A percentile compares a stretch with the other conserved stretches of the same genome.
Evolutionary conservation across 108 stramenopile species (phyloP).

Genomic region (Mediolabrus comicus): DNA sequence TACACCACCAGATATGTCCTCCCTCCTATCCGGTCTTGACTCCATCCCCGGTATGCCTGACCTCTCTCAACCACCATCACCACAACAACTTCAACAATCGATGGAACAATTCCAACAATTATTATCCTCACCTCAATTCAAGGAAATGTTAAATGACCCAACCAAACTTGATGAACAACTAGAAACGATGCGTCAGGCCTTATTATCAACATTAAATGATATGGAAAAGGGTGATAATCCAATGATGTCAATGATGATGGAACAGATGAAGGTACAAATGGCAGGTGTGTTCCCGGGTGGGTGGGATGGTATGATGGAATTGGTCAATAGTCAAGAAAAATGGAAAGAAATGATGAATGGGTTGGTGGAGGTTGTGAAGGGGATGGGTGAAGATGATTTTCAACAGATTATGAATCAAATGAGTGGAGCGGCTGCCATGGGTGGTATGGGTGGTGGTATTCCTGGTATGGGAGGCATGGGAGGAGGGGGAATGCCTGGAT

Average conservation of each 20-base stretch:
- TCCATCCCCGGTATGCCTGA: slow-evolving; percentile 25
- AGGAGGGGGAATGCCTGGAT: not conserved
- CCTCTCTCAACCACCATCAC: slow-evolving; percentile 30
- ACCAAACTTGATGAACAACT: slow-evolving; percentile 32
- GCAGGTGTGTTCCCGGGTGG: slow-evolving; percentile 30
- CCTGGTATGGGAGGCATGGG: slow-evolving; percentile 15
- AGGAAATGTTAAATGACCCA: slow-evolving; percentile 38
- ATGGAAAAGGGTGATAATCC: slow-evolving; percentile 47
- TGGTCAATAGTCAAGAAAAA: slow-evolving; percentile 30
- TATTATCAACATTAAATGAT: slow-evolving; percentile 22
- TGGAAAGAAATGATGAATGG: slow-evolving; percentile 39
- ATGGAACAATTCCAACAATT: slow-evolving; percentile 39
- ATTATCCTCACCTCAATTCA: slow-evolving; percentile 37
- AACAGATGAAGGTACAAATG: slow-evolving; percentile 39
- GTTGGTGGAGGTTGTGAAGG: slow-evolving; percentile 35
- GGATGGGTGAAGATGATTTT: slow-evolving; percentile 44
- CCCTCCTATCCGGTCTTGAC: slow-evolving; percentile 29
- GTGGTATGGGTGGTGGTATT: slow-evolving; percentile 16
- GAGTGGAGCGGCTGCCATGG: slow-evolving; percentile 19
- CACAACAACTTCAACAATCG: slow-evolving; percentile 43
- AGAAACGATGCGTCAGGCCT: slow-evolving; percentile 20
- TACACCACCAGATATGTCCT: not conserved
- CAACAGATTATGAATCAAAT: slow-evolving; percentile 33
- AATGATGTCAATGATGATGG: slow-evolving; percentile 47
- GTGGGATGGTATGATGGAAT: slow-evolving; percentile 41